These are phyloP conservation scores for Exophiala dermatitidis DNA, from an alignment of 2,329 filamentous ascomycete species.

Conservation along the genomic window DNA sequence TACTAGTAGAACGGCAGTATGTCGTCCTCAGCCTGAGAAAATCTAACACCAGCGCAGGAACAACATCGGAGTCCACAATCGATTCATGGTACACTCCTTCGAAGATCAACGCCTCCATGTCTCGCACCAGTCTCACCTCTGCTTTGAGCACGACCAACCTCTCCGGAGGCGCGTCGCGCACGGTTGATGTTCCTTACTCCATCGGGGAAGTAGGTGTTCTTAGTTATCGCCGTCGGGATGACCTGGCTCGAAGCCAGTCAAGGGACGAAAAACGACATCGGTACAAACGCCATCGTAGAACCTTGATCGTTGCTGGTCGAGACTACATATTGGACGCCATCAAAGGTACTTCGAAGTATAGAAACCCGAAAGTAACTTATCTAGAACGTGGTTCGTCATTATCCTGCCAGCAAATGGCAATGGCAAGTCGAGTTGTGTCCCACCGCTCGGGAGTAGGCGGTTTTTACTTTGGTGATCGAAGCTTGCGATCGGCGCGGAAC, in stretches of 20 bases:
- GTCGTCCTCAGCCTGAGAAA: neutral
- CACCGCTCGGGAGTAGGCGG: constrained; percentile 1
- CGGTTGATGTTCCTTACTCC: too few relatives aligned
- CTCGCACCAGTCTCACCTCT: neutral
- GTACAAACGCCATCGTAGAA: neutral
- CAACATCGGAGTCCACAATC: neutral
- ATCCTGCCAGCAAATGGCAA: neutral
- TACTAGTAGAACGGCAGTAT: too few relatives aligned
- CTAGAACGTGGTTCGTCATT: neutral
- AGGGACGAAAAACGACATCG: too few relatives aligned
- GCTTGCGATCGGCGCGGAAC: neutral
- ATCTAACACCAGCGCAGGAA: neutral
- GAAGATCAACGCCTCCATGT: neutral
- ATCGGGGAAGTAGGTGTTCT: too few relatives aligned
- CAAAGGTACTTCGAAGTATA: neutral
- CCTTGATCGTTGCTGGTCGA: neutral
- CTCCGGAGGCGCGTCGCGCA: neutral
- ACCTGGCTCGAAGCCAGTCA: too few relatives aligned
- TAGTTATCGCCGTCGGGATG: too few relatives aligned
- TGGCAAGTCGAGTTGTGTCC: neutral
- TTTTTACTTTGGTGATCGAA: constrained; percentile 3
- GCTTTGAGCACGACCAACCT: neutral
- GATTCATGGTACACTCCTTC: neutral
- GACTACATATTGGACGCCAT: neutral
- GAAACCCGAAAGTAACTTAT: neutral